Percentiles rank a stretch among this genome's conserved stretches.
Evolutionary conservation across 345 rosid species (phyloP).

Genomic region (Eucalyptus leucophloia): DNA sequence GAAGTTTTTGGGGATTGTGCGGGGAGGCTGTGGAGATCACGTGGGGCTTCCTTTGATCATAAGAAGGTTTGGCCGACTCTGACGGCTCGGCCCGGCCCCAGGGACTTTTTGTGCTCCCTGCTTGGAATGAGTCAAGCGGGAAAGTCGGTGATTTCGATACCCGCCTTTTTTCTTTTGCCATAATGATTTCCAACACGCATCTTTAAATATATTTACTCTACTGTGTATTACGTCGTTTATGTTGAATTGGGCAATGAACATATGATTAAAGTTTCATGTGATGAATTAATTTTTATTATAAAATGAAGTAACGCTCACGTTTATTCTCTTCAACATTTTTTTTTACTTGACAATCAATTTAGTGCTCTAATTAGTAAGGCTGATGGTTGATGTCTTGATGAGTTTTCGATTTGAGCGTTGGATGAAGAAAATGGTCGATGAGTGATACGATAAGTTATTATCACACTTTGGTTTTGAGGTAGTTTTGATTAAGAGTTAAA

Average conservation of each 20-base stretch:
- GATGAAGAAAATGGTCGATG: neutral
- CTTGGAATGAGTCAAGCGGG: neutral
- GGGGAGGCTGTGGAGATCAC: neutral
- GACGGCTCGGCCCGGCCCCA: too few relatives aligned
- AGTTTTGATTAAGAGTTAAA: neutral
- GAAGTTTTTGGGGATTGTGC: too few relatives aligned
- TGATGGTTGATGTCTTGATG: rapidly evolving
- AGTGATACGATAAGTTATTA: neutral
- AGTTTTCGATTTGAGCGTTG: neutral
- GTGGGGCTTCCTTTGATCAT: neutral
- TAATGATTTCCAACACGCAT: neutral
- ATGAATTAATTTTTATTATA: neutral
- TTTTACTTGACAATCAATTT: rapidly evolving
- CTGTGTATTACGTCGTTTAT: neutral
- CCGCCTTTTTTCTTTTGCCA: neutral
- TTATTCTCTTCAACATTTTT: neutral
- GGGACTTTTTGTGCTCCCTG: neutral
- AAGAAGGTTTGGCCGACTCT: neutral
- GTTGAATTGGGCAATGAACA: neutral
- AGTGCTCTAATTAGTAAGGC: rapidly evolving
- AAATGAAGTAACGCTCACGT: neutral
- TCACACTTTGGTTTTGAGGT: neutral
- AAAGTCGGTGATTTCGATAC: neutral
- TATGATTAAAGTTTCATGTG: neutral
- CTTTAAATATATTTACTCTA: too few relatives aligned